Percentiles rank a stretch among this genome's conserved stretches.
phyloP scores from a whole-genome alignment of 306 rosid species.

The Vicia faba region DNA sequence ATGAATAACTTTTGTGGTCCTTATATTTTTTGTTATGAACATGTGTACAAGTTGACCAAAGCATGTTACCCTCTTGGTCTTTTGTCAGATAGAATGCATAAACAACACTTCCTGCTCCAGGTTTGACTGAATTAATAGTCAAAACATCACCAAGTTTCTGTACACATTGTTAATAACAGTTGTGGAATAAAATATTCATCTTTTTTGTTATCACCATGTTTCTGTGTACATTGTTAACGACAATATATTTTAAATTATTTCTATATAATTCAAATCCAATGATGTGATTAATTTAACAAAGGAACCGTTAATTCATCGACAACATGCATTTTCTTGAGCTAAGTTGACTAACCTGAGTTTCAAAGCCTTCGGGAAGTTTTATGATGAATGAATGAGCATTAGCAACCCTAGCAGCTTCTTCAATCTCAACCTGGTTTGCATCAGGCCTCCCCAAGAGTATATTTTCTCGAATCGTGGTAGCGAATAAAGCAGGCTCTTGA shows the following conservation, averaged over 20 bases:
- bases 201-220: background rate
- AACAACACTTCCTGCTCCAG: slow-evolving; percentile 43
- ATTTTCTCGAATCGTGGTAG: slow-evolving; percentile 89
- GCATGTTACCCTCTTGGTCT: slow-evolving; percentile 67
- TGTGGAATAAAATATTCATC: background rate
- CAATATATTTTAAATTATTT: no score
- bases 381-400: slow-evolving; percentile 93
- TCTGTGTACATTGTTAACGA: no score
- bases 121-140: slow-evolving; percentile 55
- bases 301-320: background rate
- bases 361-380: slow-evolving; percentile 90
- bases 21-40: slow-evolving; percentile 47
- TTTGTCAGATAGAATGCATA: slow-evolving; percentile 52
- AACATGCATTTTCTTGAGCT: slow-evolving; percentile 13
- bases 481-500: slow-evolving; percentile 97
- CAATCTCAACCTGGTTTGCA: slow-evolving; percentile 86
- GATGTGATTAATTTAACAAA: slow-evolving; percentile 16
- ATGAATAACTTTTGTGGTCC: slow-evolving; percentile 2
- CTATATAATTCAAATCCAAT: slow-evolving; percentile 25
- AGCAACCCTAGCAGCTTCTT: slow-evolving; percentile 98
- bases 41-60: slow-evolving; percentile 72
- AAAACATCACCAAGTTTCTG: slow-evolving; percentile 4
- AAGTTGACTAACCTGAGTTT: slow-evolving; percentile 77
- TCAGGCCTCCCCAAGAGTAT: slow-evolving; percentile 94
- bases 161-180: slow-evolving; percentile 3